Conservation (phyloP, 345 rosid genomes). For the Rhizophora mangle region DNA sequence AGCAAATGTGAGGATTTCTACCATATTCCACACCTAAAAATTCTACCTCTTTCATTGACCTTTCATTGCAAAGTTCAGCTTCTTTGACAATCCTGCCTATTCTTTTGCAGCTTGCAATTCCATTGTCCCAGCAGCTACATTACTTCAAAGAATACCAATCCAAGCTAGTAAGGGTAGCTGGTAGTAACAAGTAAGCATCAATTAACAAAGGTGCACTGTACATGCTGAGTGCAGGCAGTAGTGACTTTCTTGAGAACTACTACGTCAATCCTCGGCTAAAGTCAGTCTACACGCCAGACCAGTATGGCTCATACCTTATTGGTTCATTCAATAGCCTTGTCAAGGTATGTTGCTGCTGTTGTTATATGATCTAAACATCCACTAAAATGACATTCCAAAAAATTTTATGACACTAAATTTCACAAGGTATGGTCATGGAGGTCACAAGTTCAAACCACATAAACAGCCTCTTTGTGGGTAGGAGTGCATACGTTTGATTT, state of each 20-base stretch:
- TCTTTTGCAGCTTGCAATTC: conserved; percentile 66
- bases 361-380: too few species aligned
- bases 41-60: neutral
- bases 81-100: neutral
- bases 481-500: too few species aligned
- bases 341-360: conserved; percentile 37
- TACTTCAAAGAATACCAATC: conserved; percentile 75
- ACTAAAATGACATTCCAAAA: neutral
- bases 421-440: too few species aligned
- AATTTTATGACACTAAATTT: too few species aligned
- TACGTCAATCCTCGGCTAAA: conserved; percentile 68
- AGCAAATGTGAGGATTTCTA: conserved; percentile 38
- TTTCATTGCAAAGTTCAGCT: neutral
- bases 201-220: conserved; percentile 62
- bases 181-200: conserved; percentile 48
- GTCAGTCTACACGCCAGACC: conserved; percentile 58
- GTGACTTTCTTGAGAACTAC: conserved; percentile 88
- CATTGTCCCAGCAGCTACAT: conserved; percentile 66
- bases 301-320: conserved; percentile 60
- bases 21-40: neutral
- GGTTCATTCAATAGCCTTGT: conserved; percentile 51
- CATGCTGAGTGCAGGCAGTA: conserved; percentile 73
- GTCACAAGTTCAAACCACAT: too few species aligned
- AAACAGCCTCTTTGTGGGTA: too few species aligned
- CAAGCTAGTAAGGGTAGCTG: conserved; percentile 64